A percentile compares a stretch with the other conserved stretches of the same genome.
Conservation (phyloP, 78 protist genomes). For the Chrysochromulina parva region DNA sequence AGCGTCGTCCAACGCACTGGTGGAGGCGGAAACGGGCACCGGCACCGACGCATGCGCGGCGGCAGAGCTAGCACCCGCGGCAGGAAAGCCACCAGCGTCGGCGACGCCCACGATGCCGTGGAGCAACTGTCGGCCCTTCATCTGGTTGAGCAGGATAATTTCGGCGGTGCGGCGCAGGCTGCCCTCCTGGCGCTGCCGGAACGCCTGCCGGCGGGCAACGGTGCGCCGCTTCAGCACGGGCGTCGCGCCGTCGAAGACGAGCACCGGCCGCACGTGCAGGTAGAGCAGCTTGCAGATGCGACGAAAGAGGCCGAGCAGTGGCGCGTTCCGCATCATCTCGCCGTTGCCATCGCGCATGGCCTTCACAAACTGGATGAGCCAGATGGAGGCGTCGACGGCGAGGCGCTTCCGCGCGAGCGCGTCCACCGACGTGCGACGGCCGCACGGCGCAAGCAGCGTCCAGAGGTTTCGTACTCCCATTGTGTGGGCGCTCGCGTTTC, state of each 20-base stretch:
- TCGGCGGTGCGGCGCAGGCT: neutral
- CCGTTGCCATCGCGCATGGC: conserved; percentile 56
- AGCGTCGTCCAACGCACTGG: too few species aligned
- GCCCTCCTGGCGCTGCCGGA: neutral
- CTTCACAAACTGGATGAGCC: conserved; percentile 62
- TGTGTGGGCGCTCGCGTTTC: too few species aligned
- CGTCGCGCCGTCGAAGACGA: conserved; percentile 73
- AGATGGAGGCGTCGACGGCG: conserved; percentile 70
- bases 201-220: neutral
- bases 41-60: neutral
- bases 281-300: conserved; percentile 58
- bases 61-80: neutral
- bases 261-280: conserved; percentile 54
- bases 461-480: conserved; percentile 75
- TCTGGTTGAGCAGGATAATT: neutral
- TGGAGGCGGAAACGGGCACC: neutral
- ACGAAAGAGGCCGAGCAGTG: conserved; percentile 58
- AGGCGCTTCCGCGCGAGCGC: conserved; percentile 35
- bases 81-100: too few species aligned
- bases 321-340: conserved; percentile 49
- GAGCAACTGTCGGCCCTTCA: neutral
- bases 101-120: neutral
- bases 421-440: conserved; percentile 37
- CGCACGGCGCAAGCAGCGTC: conserved; percentile 59
- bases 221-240: conserved; percentile 28